Conservation (phyloP, 306 rosid genomes). For the Malus fusca region DNA sequence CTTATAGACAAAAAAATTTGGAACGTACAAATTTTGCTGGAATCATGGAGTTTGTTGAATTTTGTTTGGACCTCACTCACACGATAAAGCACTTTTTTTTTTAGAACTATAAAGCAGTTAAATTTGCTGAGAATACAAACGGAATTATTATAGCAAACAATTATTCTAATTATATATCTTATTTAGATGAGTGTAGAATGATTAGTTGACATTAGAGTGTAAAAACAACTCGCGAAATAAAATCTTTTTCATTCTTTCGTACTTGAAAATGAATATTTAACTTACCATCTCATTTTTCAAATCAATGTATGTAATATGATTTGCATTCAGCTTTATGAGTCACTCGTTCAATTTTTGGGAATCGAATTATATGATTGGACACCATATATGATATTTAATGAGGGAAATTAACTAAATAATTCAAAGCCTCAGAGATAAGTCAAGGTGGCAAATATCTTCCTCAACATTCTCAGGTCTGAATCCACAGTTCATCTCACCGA, state of each 20-base stretch:
- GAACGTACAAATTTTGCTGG: no score
- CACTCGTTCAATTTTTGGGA: not conserved
- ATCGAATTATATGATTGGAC: not conserved
- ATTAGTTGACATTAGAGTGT: no score
- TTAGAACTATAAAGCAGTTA: not conserved
- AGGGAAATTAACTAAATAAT: not conserved
- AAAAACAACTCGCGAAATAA: no score
- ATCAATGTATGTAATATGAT: not conserved
- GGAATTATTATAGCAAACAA: no score
- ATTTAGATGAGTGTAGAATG: no score
- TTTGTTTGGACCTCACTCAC: not conserved
- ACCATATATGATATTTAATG: not conserved
- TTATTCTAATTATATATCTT: no score
- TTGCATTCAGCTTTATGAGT: not conserved
- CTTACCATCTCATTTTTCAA: not conserved
- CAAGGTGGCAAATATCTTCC: slow-evolving; percentile 68
- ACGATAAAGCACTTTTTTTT: no score
- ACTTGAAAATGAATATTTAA: no score
- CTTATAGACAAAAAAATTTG: no score
- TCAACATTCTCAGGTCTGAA: slow-evolving; percentile 29
- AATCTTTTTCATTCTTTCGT: no score
- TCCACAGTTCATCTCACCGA: slow-evolving; percentile 7
- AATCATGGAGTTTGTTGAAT: not conserved
- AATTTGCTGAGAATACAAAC: no score
- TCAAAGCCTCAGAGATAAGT: slow-evolving; percentile 79